Percentiles rank a stretch among this genome's conserved stretches.
Conservation (phyloP, 2,329 filamentous ascomycete genomes). For the Lasiodiplodia gonubiensis region DNA sequence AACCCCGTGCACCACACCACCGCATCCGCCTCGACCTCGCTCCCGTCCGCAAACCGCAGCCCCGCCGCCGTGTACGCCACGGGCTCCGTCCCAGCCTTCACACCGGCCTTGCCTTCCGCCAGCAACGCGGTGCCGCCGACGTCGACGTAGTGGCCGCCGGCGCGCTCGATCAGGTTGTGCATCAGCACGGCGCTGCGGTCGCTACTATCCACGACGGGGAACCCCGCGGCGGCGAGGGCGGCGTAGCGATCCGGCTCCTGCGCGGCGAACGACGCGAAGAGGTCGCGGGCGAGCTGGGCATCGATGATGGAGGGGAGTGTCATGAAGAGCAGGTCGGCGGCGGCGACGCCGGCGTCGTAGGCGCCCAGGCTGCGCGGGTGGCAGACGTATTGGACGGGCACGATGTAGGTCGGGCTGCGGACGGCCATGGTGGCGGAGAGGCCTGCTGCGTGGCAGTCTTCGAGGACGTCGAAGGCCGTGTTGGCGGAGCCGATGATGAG, state of each 20-base stretch:
- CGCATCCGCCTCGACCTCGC: conserved; percentile 50
- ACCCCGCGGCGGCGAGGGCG: conserved; percentile 50
- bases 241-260: conserved; percentile 48
- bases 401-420: conserved; percentile 49
- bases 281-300: conserved; percentile 35
- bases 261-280: conserved; percentile 38
- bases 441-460: conserved; percentile 53
- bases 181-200: conserved; percentile 31
- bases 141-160: conserved; percentile 57
- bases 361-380: conserved; percentile 37
- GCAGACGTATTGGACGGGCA: conserved; percentile 37
- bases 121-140: conserved; percentile 52
- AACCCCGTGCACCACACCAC: conserved; percentile 57
- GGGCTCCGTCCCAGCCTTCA: conserved; percentile 44
- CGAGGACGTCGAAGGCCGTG: conserved; percentile 56
- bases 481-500: conserved; percentile 57
- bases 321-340: conserved; percentile 35
- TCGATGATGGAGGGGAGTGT: not conserved
- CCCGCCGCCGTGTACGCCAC: conserved; percentile 46
- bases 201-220: conserved; percentile 47
- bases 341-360: conserved; percentile 35
- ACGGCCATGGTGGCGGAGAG: conserved; percentile 54
- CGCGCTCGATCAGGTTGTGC: conserved; percentile 44
- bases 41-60: conserved; percentile 52
- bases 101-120: conserved; percentile 41